Conservation (phyloP, 2,329 filamentous ascomycete species). For the Aureobasidium sp. region DNA sequence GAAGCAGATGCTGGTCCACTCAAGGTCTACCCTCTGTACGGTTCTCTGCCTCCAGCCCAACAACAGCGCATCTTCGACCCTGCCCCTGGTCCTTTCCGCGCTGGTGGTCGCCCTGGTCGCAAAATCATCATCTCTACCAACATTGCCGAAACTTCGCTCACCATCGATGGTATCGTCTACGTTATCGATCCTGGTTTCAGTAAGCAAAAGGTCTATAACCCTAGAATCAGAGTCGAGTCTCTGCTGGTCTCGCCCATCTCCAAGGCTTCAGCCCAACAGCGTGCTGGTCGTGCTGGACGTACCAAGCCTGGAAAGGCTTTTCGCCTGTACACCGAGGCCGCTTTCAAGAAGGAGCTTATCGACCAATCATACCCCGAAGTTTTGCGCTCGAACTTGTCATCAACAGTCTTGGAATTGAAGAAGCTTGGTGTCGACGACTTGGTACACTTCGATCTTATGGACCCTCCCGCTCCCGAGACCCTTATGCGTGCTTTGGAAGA, state of each 20-base stretch:
- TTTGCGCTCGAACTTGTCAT: conserved; percentile 85
- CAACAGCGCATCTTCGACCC: conserved; percentile 94
- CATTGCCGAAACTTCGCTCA: conserved; percentile 94
- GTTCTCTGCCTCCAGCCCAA: conserved; percentile 81
- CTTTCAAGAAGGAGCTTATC: conserved; percentile 96
- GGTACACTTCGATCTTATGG: conserved; percentile 98
- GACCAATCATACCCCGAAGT: conserved; percentile 97
- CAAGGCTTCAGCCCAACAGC: conserved; percentile 92
- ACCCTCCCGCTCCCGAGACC: conserved; percentile 93
- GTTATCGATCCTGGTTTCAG: conserved; percentile 99
- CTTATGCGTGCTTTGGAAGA: conserved; percentile 97
- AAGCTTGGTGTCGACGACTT: conserved; percentile 93
- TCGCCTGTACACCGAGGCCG: conserved; percentile 86
- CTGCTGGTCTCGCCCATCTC: conserved; percentile 96
- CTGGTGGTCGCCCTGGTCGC: conserved; percentile 76
- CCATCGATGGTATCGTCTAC: conserved; percentile 97
- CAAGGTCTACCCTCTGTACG: conserved; percentile 87
- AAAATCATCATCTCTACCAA: conserved; percentile 95
- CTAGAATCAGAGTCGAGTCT: conserved; percentile 90
- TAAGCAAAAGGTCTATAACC: conserved; percentile 99
- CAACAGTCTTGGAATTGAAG: conserved; percentile 92
- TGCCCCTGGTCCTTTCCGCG: conserved; percentile 62
- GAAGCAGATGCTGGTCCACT: conserved; percentile 89
- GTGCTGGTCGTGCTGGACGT: conserved; percentile 98
- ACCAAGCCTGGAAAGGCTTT: conserved; percentile 98